These are phyloP conservation scores for Eudorina sp. DNA, from an alignment of 139 green algal genomes.

Conservation along the genomic window DNA sequence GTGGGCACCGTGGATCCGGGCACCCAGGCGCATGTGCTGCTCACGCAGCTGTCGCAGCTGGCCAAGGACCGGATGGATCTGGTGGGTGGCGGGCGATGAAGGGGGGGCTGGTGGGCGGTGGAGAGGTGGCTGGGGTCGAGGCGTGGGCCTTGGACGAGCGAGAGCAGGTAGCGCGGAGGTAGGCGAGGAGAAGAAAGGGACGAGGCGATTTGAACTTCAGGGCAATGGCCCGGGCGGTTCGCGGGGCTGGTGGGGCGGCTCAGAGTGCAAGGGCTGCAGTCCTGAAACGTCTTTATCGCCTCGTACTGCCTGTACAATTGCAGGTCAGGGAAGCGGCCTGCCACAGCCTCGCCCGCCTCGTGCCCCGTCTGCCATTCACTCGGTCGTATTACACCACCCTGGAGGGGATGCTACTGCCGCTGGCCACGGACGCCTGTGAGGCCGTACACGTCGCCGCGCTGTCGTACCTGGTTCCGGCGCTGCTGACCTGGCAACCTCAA, in stretches of 20 bases:
- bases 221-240: too few species aligned
- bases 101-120: too few species aligned
- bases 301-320: too few species aligned
- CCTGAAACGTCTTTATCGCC: too few species aligned
- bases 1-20: conserved; percentile 40
- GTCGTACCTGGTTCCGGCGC: conserved; percentile 41
- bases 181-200: too few species aligned
- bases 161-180: too few species aligned
- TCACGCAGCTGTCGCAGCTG: conserved; percentile 53
- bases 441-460: conserved; percentile 31
- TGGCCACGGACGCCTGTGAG: conserved; percentile 41
- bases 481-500: conserved; percentile 42
- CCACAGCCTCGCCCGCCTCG: conserved; percentile 22
- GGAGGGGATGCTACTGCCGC: conserved; percentile 44
- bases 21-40: conserved; percentile 46
- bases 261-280: too few species aligned
- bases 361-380: conserved; percentile 44
- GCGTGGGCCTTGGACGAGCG: too few species aligned
- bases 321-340: conserved; percentile 53
- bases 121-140: too few species aligned
- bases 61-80: conserved; percentile 55
- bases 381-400: conserved; percentile 50
- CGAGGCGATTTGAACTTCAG: too few species aligned
- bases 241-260: too few species aligned
- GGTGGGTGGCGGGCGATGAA: conserved; percentile 2